phyloP scores from a whole-genome alignment of 2,329 filamentous ascomycete species.

The Arthroderma sp. region DNA sequence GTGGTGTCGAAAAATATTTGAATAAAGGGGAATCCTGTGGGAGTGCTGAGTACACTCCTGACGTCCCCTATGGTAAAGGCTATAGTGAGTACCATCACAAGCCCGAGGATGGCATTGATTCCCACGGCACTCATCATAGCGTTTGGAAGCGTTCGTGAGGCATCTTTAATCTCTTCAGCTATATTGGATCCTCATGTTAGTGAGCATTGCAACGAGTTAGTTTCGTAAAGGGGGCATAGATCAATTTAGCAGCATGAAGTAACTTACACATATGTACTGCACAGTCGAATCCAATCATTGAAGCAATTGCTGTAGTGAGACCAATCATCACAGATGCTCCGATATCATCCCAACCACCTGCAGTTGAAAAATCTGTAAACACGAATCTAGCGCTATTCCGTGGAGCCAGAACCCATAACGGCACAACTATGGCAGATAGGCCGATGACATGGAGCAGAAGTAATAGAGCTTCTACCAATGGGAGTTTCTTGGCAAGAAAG shows the following conservation, averaged over 20 bases:
- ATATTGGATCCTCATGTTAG: background rate
- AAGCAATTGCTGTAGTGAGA: constrained; percentile 25
- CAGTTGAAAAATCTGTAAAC: constrained; percentile 29
- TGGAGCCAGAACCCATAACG: constrained; percentile 30
- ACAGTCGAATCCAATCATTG: constrained; percentile 31
- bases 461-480: constrained; percentile 27
- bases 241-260: background rate
- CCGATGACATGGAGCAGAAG: constrained; percentile 31
- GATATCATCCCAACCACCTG: constrained; percentile 27
- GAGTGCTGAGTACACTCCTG: constrained; percentile 29
- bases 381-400: constrained; percentile 24
- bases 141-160: constrained; percentile 37
- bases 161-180: constrained; percentile 33
- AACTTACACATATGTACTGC: constrained; percentile 34
- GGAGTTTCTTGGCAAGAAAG: constrained; percentile 27
- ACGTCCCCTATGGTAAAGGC: constrained; percentile 43
- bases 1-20: constrained; percentile 43
- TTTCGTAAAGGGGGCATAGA: too few relatives aligned
- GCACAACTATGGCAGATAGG: constrained; percentile 31
- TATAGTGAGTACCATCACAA: constrained; percentile 44
- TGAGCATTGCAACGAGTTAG: background rate
- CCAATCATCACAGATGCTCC: constrained; percentile 29
- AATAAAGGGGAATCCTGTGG: constrained; percentile 46
- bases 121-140: constrained; percentile 38
- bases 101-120: constrained; percentile 41